phyloP scores from a whole-genome alignment of 1,284 basidiomycete genomes.

The Wallemia ichthyophaga region DNA sequence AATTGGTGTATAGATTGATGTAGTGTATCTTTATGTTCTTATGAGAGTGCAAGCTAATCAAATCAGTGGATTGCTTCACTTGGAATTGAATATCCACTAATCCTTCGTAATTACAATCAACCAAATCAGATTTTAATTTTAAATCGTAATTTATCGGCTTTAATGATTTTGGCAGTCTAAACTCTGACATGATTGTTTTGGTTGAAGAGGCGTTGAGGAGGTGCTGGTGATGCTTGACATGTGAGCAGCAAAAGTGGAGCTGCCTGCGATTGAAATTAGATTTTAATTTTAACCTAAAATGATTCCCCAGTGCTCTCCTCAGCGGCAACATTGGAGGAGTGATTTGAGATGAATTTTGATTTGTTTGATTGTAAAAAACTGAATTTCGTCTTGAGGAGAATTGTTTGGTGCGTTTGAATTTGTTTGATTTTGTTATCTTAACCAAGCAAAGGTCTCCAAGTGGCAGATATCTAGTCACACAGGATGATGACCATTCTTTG shows the following conservation, averaged over 20 bases:
- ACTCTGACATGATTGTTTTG: background rate
- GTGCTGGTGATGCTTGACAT: background rate
- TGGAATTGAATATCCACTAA: constrained; percentile 47
- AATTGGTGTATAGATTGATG: constrained; percentile 30
- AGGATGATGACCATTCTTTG: background rate
- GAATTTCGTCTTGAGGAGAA: too few relatives aligned
- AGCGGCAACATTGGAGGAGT: background rate
- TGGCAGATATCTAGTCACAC: background rate
- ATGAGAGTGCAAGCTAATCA: constrained; percentile 39
- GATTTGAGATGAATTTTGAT: background rate
- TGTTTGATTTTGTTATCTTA: too few relatives aligned
- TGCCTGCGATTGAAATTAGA: background rate
- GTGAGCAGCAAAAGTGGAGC: background rate
- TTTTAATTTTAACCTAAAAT: background rate
- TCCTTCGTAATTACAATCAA: constrained; percentile 40
- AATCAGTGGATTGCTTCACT: constrained; percentile 29
- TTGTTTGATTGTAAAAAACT: too few relatives aligned
- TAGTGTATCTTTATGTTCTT: constrained; percentile 33
- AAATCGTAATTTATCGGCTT: constrained; percentile 53
- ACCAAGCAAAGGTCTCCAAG: too few relatives aligned
- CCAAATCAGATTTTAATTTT: constrained; percentile 36
- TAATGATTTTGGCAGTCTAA: constrained; percentile 2
- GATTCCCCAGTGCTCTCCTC: background rate
- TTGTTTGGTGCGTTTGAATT: too few relatives aligned
- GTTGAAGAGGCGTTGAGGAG: background rate